phyloP scores from a whole-genome alignment of 345 rosid species.

The Arabis hirsuta region DNA sequence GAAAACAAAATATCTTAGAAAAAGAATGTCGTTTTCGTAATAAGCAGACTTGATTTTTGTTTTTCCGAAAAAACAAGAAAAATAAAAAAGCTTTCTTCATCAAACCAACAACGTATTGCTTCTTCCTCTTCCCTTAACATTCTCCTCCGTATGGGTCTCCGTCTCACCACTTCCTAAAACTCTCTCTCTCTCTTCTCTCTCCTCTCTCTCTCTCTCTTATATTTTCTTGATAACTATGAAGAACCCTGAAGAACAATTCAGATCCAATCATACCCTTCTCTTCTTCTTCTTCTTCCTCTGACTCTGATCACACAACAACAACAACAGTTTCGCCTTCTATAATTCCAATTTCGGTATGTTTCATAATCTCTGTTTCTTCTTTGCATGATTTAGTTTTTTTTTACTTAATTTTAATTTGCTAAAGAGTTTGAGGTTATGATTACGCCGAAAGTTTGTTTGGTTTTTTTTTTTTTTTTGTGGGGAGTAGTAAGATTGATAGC shows the following conservation, averaged over 20 bases:
- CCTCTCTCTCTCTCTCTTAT: conserved; percentile 30
- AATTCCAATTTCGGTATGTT: conserved; percentile 25
- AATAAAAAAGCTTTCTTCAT: conserved; percentile 31
- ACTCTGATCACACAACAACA: conserved; percentile 23
- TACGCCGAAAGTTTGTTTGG: conserved; percentile 34
- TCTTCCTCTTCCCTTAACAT: conserved; percentile 29
- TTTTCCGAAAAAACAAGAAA: conserved; percentile 21
- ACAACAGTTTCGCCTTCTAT: conserved; percentile 29
- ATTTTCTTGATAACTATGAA: conserved; percentile 38
- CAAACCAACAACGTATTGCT: conserved; percentile 35
- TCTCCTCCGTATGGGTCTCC: conserved; percentile 44
- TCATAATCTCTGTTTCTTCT: neutral
- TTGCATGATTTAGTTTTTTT: neutral
- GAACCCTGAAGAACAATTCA: conserved; percentile 25
- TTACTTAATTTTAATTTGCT: neutral
- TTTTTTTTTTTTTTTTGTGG: neutral
- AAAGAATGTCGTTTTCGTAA: conserved; percentile 46
- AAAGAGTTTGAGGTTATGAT: conserved; percentile 27
- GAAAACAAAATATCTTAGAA: conserved; percentile 29
- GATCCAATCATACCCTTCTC: conserved; percentile 44
- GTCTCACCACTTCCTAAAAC: conserved; percentile 38
- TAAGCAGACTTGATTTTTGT: conserved; percentile 27
- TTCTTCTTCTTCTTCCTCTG: conserved; percentile 28
- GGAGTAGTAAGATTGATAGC: conserved; percentile 45
- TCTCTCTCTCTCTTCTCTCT: conserved; percentile 8